Evolutionary conservation across 106 monocot genomes (phyloP).

Genomic region (Acanthochlamys bracteata): DNA sequence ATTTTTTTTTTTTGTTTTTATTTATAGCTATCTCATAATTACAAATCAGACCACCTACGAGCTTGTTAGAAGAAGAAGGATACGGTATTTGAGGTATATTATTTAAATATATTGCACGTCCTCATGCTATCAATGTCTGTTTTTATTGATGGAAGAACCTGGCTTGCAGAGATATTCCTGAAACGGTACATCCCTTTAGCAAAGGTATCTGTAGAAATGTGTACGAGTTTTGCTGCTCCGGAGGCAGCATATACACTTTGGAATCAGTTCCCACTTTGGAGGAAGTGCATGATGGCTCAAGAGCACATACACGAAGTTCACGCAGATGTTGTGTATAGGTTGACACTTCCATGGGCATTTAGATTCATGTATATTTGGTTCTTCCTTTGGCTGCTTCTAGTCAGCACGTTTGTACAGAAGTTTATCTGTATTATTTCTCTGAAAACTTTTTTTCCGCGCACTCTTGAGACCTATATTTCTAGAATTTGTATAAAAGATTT

Average conservation of each 20-base stretch:
- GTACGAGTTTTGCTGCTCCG: constrained; percentile 54
- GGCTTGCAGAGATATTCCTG: constrained; percentile 26
- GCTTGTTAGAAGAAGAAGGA: constrained; percentile 72
- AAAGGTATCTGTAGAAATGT: constrained; percentile 68
- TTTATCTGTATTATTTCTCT: too few species aligned
- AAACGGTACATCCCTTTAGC: constrained; percentile 66
- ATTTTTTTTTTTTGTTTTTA: neutral
- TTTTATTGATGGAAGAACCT: neutral
- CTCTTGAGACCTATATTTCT: too few species aligned
- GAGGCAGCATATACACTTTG: constrained; percentile 18
- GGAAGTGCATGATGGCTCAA: constrained; percentile 52
- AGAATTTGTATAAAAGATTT: too few species aligned
- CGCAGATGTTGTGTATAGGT: too few species aligned
- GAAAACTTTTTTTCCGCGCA: too few species aligned
- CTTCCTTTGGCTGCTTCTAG: too few species aligned
- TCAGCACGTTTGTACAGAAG: too few species aligned
- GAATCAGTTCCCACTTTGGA: constrained; percentile 62
- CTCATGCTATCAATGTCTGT: neutral
- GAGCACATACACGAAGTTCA: constrained; percentile 14
- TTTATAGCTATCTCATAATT: constrained; percentile 51
- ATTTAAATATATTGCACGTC: neutral
- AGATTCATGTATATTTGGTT: too few species aligned
- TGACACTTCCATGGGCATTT: too few species aligned
- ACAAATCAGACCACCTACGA: constrained; percentile 98
- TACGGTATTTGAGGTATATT: constrained; percentile 52